These are phyloP conservation scores for Penicillium sp. DNA, from an alignment of 2,329 filamentous ascomycete species.

Conservation along the genomic window DNA sequence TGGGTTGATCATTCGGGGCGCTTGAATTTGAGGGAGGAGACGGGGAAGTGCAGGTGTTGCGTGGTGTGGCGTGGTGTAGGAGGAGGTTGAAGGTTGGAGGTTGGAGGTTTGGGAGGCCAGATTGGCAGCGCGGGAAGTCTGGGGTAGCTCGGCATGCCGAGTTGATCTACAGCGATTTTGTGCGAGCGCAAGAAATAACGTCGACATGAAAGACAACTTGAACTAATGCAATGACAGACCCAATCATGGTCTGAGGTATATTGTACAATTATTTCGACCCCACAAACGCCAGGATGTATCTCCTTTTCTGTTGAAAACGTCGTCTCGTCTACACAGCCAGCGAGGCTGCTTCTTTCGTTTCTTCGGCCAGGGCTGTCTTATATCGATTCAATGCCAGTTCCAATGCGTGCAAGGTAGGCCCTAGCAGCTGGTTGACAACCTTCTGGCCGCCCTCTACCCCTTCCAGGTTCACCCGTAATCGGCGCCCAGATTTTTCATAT, in stretches of 20 bases:
- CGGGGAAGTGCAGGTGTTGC: neutral
- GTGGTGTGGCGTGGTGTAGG: too few species aligned
- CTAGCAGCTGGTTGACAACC: constrained; percentile 76
- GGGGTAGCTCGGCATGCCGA: constrained; percentile 38
- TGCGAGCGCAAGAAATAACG: neutral
- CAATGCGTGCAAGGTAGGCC: constrained; percentile 73
- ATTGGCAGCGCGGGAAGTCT: constrained; percentile 12
- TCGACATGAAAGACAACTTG: neutral
- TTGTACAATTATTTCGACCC: constrained; percentile 1
- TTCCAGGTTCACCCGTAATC: constrained; percentile 67
- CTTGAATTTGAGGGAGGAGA: neutral
- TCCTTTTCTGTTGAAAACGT: constrained; percentile 1
- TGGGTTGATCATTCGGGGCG: constrained; percentile 1
- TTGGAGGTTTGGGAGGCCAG: constrained; percentile 18
- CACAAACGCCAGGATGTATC: neutral
- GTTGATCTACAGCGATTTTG: constrained; percentile 1
- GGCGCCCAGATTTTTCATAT: constrained; percentile 74
- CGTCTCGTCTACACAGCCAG: constrained; percentile 17
- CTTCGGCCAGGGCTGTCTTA: constrained; percentile 67
- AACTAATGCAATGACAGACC: too few species aligned
- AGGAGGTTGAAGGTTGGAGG: constrained; percentile 13
- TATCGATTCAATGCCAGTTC: constrained; percentile 73
- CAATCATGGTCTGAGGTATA: constrained; percentile 19
- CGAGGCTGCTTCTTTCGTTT: constrained; percentile 47
- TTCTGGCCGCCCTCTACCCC: constrained; percentile 74